These are phyloP conservation scores for Aegilops tauschii DNA, from an alignment of 176 grass and related monocot species.

Conservation along the genomic window DNA sequence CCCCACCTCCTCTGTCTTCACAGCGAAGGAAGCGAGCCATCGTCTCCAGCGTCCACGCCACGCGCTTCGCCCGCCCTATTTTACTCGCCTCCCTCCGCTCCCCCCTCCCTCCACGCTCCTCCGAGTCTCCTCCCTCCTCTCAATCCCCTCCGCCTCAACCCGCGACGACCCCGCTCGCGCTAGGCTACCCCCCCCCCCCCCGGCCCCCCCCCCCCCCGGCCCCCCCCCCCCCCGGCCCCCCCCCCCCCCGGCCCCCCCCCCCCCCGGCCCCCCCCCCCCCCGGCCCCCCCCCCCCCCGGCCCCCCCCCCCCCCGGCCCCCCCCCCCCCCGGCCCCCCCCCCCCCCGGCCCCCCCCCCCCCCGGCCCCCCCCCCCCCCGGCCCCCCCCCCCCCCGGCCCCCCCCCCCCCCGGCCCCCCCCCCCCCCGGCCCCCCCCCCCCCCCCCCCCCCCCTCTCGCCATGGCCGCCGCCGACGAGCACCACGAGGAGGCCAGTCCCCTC, in stretches of 20 bases:
- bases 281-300: no score
- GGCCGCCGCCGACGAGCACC: constrained; percentile 37
- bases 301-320: no score
- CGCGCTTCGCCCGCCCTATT: constrained; percentile 34
- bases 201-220: no score
- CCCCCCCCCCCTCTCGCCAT: constrained; percentile 17
- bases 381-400: no score
- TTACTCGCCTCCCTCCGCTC: background rate
- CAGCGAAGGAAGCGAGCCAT: constrained; percentile 21
- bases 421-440: background rate
- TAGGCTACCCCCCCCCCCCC: background rate
- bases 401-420: no score
- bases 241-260: no score
- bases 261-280: no score
- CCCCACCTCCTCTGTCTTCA: constrained; percentile 2
- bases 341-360: no score
- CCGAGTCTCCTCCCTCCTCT: background rate
- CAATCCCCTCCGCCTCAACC: background rate
- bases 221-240: no score
- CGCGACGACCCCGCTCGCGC: background rate
- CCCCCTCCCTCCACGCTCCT: no score
- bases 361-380: no score
- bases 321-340: no score
- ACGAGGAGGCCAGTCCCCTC: constrained; percentile 49
- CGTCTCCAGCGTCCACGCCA: constrained; percentile 6